These are phyloP conservation scores for Fusarium sulawesiense DNA, from an alignment of 2,329 filamentous ascomycete genomes.

Conservation along the genomic window DNA sequence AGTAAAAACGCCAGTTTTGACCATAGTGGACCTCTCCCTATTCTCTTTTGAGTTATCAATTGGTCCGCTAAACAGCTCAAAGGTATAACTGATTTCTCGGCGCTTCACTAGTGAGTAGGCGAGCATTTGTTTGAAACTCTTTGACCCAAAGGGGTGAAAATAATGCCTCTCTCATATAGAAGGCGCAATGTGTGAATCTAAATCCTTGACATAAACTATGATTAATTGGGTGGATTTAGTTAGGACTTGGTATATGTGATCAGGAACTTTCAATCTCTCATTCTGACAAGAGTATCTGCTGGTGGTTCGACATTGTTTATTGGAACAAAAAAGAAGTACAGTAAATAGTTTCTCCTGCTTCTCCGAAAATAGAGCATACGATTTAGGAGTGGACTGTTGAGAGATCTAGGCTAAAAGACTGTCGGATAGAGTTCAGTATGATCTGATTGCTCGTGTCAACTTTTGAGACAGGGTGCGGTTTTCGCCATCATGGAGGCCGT, in stretches of 20 bases:
- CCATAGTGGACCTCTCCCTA: constrained; percentile 18
- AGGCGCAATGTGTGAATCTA: constrained; percentile 4
- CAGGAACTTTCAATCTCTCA: background rate
- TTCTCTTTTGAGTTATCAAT: constrained; percentile 19
- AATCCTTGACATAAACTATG: background rate
- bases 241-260: constrained; percentile 4
- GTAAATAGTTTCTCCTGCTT: constrained; percentile 1
- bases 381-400: constrained; percentile 1
- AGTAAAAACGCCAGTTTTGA: constrained; percentile 14
- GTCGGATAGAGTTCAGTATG: constrained; percentile 6
- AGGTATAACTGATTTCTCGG: constrained; percentile 14
- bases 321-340: background rate
- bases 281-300: background rate
- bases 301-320: constrained; percentile 12
- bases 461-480: constrained; percentile 27
- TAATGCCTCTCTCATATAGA: constrained; percentile 3
- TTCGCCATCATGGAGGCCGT: constrained; percentile 13
- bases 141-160: constrained; percentile 5
- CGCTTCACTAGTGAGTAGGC: constrained; percentile 22
- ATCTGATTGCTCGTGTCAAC: constrained; percentile 27
- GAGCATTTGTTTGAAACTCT: constrained; percentile 10
- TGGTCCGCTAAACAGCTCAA: constrained; percentile 33
- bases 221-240: background rate
- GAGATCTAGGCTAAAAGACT: constrained; percentile 4
- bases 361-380: constrained; percentile 6